These are phyloP conservation scores for Trichoderma sp. DNA, from an alignment of 2,329 filamentous ascomycete species.

Conservation along the genomic window DNA sequence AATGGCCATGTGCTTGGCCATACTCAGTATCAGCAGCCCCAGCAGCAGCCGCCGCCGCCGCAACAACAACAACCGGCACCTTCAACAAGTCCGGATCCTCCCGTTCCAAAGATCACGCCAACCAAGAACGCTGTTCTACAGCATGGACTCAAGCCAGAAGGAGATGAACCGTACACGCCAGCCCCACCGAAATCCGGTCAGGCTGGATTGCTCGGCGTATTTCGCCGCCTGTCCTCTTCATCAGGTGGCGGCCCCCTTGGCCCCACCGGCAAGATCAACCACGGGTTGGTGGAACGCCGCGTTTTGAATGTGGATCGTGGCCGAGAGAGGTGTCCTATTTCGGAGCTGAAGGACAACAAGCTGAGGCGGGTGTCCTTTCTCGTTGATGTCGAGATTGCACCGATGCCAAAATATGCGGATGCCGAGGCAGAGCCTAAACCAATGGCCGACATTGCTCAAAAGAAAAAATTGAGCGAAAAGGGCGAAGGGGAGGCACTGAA, in stretches of 20 bases:
- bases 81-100: slow-evolving; percentile 36
- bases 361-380: slow-evolving; percentile 89
- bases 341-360: slow-evolving; percentile 78
- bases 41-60: slow-evolving; percentile 26
- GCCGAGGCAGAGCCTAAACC: slow-evolving; percentile 48
- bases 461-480: slow-evolving; percentile 66
- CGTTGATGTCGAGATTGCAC: slow-evolving; percentile 95
- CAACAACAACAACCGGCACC: slow-evolving; percentile 29
- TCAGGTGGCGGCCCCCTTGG: slow-evolving; percentile 34
- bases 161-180: slow-evolving; percentile 69
- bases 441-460: slow-evolving; percentile 52
- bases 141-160: slow-evolving; percentile 57
- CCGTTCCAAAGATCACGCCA: slow-evolving; percentile 51
- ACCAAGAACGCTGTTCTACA: slow-evolving; percentile 61
- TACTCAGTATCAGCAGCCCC: slow-evolving; percentile 18
- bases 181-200: slow-evolving; percentile 70
- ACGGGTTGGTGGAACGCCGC: slow-evolving; percentile 75
- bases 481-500: slow-evolving; percentile 76
- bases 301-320: slow-evolving; percentile 83
- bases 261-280: slow-evolving; percentile 40
- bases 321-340: slow-evolving; percentile 75
- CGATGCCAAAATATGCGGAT: slow-evolving; percentile 76
- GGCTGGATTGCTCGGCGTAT: slow-evolving; percentile 76
- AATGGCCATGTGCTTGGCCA: not conserved
- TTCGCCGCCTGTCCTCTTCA: slow-evolving; percentile 78